Base-by-base conservation (phyloP, 306 rosid species). In the Fragaria nilgerrensis region DNA sequence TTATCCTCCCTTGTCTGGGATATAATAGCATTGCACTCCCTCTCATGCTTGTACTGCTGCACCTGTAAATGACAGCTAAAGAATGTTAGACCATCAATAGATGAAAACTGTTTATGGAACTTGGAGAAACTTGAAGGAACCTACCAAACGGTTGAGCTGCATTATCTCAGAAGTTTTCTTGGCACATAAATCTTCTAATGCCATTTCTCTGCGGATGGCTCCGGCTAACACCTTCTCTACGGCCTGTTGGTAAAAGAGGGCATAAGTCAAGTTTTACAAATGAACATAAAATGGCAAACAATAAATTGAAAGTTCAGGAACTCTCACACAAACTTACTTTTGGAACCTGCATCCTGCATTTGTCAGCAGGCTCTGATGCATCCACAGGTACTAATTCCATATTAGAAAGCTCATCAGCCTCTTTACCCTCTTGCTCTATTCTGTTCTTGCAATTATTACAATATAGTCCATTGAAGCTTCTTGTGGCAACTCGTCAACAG, bases 161-260 rank as follows among this genome's bases (percentile, higher is more conserved):
- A 77, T 71, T 78, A 96, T 90, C 86, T 96, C 96, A 72, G 80
- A 84, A 80, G 78, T 86, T 85, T 91, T 93, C 85, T 85, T 96
- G 84, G 92, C 86, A 90, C 97, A 93, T 79, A 89, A 75, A 67
- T 93, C 96, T 84, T 91, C 98, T 70, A 96, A 89, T 45, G 96
- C 99, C 99, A 96, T 88, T 84, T 96, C 99, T 88, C 99, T 89
- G 87, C 99, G 89, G 75, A 93, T 89, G 66, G 99, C 90, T 70
- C 90, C 99, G 9, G 98, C 98, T 86, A 96, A 89, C 81, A 93
- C 96, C 89, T 96, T 93, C 82, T 93, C 93, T 61, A 87, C 93
- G 36, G 90, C 96, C 99, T 96, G 83, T 47, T 58, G 22, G 66
- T 43, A 76, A 59, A 68, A 72, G 7, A 2, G 5, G 50, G 47